Percentiles rank a stretch among this genome's conserved stretches.
phyloP scores from a whole-genome alignment of 208 protist species.

The Crithidia fasciculata region DNA sequence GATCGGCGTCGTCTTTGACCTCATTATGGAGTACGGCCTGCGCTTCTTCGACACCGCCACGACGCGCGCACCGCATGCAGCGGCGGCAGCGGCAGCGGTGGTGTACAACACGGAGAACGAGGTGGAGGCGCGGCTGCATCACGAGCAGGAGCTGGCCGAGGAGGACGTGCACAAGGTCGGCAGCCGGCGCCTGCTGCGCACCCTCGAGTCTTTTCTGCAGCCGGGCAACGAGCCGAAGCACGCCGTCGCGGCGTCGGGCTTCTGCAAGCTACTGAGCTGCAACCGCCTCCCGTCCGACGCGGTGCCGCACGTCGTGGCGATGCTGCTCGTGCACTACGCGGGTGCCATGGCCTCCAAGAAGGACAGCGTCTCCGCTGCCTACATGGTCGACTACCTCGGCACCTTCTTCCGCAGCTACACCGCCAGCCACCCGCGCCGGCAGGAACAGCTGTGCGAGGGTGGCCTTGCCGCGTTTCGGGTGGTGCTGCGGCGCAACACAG shows the following conservation, averaged over 20 bases:
- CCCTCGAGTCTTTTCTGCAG: conserved; percentile 61
- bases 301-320: conserved; percentile 58
- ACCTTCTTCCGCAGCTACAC: conserved; percentile 88
- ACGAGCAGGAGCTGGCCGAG: conserved; percentile 72
- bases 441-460: conserved; percentile 60
- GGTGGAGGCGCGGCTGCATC: conserved; percentile 69
- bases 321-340: conserved; percentile 72
- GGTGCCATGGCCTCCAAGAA: conserved; percentile 38
- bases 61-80: background rate
- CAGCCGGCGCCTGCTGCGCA: conserved; percentile 54
- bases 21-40: conserved; percentile 89
- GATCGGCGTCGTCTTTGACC: conserved; percentile 78
- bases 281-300: conserved; percentile 73
- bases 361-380: conserved; percentile 32
- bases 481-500: conserved; percentile 49
- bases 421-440: conserved; percentile 73
- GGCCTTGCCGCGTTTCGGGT: conserved; percentile 67
- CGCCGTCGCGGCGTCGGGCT: conserved; percentile 46
- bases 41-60: conserved; percentile 77
- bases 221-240: conserved; percentile 43
- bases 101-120: conserved; percentile 40
- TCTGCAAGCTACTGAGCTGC: conserved; percentile 89
- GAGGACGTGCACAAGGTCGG: conserved; percentile 89
- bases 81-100: background rate
- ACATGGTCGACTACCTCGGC: conserved; percentile 71